These are phyloP conservation scores for Aspergillus panamensis DNA, from an alignment of 495 filamentous ascomycete genomes.

Conservation along the genomic window DNA sequence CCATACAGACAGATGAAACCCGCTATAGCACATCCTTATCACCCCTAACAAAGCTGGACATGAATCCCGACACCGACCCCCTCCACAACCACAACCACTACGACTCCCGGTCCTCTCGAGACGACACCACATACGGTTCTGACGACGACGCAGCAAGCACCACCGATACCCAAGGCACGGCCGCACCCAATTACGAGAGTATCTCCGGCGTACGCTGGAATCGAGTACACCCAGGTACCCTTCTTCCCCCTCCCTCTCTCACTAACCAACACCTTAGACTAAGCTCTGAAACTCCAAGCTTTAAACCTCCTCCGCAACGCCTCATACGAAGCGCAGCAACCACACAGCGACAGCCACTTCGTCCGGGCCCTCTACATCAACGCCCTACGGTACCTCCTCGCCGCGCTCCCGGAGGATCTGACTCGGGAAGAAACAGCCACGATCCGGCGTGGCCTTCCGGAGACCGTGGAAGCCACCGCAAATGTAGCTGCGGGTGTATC, in stretches of 20 bases:
- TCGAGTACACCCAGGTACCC: constrained; percentile 39
- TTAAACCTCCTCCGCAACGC: constrained; percentile 41
- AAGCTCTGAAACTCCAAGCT: constrained; percentile 26
- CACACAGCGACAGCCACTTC: constrained; percentile 38
- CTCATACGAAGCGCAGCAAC: constrained; percentile 39
- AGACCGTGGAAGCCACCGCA: constrained; percentile 16
- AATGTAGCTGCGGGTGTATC: neutral
- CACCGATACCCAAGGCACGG: constrained; percentile 4
- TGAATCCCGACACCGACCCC: neutral
- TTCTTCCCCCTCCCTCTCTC: neutral
- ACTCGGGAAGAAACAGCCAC: constrained; percentile 34
- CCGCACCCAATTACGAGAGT: constrained; percentile 29
- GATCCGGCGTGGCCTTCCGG: constrained; percentile 33
- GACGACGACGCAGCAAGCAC: neutral
- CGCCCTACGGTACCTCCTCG: constrained; percentile 61
- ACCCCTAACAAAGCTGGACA: neutral
- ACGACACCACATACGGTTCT: neutral
- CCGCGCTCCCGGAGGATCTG: constrained; percentile 59
- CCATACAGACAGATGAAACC: neutral
- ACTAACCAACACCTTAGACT: neutral
- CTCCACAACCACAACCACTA: neutral
- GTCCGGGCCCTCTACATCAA: constrained; percentile 66
- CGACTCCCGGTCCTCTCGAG: neutral
- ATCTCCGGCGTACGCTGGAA: constrained; percentile 43
- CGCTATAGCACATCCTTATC: no score